Conservation (phyloP, 176 grass and related monocot species). For the Oryza glumipatula region DNA sequence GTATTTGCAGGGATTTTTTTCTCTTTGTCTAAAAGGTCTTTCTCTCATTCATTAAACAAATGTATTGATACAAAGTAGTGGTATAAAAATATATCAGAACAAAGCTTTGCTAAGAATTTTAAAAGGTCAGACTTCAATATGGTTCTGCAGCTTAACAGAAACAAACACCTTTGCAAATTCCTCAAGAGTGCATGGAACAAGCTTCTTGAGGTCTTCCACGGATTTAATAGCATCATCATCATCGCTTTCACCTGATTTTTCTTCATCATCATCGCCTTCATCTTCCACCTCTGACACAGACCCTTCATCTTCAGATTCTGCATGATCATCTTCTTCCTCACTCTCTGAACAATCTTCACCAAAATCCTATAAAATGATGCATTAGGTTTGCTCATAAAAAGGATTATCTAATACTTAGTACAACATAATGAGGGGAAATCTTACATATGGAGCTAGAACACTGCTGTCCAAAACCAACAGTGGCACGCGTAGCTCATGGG, state of each 20-base stretch:
- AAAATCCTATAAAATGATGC: conserved; percentile 57
- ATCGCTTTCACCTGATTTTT: conserved; percentile 70
- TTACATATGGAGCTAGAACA: conserved; percentile 89
- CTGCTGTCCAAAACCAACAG: conserved; percentile 91
- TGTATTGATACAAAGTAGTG: conserved; percentile 9
- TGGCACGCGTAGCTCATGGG: conserved; percentile 64
- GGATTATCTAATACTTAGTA: background rate
- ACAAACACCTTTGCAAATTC: conserved; percentile 65
- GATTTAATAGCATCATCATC: conserved; percentile 53
- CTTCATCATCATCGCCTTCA: conserved; percentile 60
- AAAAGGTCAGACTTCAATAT: background rate
- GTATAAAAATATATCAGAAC: conserved; percentile 12
- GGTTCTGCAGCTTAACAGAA: conserved; percentile 30
- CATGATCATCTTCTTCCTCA: conserved; percentile 59
- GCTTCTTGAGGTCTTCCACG: conserved; percentile 52
- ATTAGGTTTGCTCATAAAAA: conserved; percentile 34
- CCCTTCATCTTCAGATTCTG: conserved; percentile 54
- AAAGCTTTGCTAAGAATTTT: conserved; percentile 15
- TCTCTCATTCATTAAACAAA: conserved; percentile 11
- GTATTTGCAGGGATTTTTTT: background rate
- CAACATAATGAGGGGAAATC: background rate
- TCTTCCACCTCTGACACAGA: conserved; percentile 75
- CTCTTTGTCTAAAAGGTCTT: conserved; percentile 2
- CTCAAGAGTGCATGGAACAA: conserved; percentile 57
- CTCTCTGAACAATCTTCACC: conserved; percentile 72